These are phyloP conservation scores for Phytophthora europaea DNA, from an alignment of 352 stramenopile species.

Conservation along the genomic window DNA sequence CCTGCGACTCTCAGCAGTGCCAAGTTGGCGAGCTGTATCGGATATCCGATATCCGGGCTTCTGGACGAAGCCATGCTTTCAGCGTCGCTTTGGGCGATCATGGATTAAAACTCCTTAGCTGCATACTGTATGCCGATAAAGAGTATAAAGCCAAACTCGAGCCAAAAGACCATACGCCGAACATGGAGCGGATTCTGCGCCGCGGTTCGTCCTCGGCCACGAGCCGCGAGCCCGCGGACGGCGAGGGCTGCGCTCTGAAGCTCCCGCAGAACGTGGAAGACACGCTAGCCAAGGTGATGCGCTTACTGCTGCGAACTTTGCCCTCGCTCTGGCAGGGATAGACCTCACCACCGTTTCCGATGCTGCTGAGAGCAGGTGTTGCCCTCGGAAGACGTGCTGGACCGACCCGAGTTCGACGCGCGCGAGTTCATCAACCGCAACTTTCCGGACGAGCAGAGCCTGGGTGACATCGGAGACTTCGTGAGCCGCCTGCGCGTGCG, in stretches of 20 bases:
- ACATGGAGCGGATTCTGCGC: conserved; percentile 29
- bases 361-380: conserved; percentile 69
- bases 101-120: not conserved
- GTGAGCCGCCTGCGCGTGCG: conserved; percentile 77
- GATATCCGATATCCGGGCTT: too few species aligned
- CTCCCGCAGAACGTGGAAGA: conserved; percentile 64
- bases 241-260: conserved; percentile 49
- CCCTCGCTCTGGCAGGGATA: not conserved
- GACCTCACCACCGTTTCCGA: not conserved
- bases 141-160: not conserved
- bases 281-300: conserved; percentile 56
- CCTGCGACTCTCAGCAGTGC: too few species aligned
- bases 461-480: conserved; percentile 87
- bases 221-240: not conserved
- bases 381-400: conserved; percentile 88
- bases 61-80: too few species aligned
- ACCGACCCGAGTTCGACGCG: conserved; percentile 92
- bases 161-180: not conserved
- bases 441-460: conserved; percentile 90
- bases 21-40: too few species aligned
- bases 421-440: conserved; percentile 94
- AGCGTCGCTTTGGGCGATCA: too few species aligned
- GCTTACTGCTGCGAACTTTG: not conserved
- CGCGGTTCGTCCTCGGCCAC: conserved; percentile 1
- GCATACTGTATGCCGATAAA: not conserved